Evolutionary conservation across 106 monocot genomes (phyloP).

Genomic region (Triglochin maritima): DNA sequence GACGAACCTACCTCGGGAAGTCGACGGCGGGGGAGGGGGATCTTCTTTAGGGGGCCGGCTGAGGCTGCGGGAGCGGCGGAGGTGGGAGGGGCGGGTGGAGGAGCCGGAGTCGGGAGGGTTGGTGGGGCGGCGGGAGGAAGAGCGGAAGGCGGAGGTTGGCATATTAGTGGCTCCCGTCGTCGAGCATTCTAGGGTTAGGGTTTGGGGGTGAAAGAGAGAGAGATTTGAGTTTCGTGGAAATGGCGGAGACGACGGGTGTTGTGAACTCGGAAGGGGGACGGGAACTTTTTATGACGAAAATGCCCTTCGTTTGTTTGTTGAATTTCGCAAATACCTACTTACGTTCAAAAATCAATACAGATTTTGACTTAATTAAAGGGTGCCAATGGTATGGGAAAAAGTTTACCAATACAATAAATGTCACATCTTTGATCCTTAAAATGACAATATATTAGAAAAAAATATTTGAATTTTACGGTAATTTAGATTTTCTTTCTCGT

Average conservation of each 20-base stretch:
- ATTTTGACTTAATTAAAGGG: no score
- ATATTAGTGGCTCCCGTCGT: neutral
- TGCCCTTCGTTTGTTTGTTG: conserved; percentile 19
- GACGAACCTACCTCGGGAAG: conserved; percentile 1
- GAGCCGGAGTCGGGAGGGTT: neutral
- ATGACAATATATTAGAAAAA: no score
- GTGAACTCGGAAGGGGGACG: neutral
- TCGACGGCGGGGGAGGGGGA: neutral
- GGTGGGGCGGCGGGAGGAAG: neutral
- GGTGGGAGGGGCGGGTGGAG: neutral
- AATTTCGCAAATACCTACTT: no score
- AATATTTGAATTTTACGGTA: no score
- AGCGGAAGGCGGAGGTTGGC: conserved; percentile 17
- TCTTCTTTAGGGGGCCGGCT: conserved; percentile 2
- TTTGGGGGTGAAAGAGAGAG: neutral
- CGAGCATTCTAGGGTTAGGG: neutral
- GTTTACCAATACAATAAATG: no score
- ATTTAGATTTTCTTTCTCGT: no score
- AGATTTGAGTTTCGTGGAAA: neutral
- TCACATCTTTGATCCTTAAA: no score
- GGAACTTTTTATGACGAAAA: neutral
- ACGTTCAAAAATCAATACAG: no score
- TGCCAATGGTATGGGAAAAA: no score
- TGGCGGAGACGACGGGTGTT: neutral
- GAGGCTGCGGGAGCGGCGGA: conserved; percentile 10